Base-by-base conservation (phyloP, 2,329 filamentous ascomycete genomes). In the Sphaerostilbella broomeana region DNA sequence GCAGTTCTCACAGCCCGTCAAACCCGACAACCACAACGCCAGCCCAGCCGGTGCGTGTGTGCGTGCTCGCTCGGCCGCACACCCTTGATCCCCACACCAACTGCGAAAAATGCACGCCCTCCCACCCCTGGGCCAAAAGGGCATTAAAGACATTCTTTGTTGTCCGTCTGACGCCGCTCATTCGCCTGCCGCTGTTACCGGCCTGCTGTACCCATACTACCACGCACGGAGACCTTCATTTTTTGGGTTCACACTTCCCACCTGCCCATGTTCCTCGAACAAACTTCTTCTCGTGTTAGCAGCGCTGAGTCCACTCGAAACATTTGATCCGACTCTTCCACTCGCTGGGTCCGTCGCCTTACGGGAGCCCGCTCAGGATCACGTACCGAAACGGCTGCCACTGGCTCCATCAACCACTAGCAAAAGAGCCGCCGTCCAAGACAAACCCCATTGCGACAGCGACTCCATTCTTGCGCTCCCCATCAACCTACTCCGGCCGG, bases 371-470 rank as follows among this genome's bases (percentile, higher is more conserved):
- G n/a, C 29, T 24, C 29, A 35, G 36, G 19, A 40, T 42, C 37
- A 32, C 39, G 15, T 28, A 33, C 37, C 38, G 33, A 47, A 35
- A 34, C 35, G 22, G 25, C 47, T 27, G 31, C 29, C 21, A 38
- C 35, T 36, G 42, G 45, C 41, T 40, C 40, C 47, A 49, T 47
- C 46, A 35, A 43, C n/a, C 47, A 47, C 49, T 53, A 51, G 35
- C 47, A 52, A 51, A 46, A 48, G 50, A 47, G 46, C 47, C 47
- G 38, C 43, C 48, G 48, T 41, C 16, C 40, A 39, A 24, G 40
- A 32, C 39, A 37, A 16, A 17, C 33, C 20, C 28, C 22, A 36
- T 44, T 51, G 45, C 43, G 46, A 50, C 47, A 39, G 44, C 42
- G 25, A 39, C 44, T 44, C 42, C 47, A 40, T 37, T 36, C 40